phyloP scores from a whole-genome alignment of 2,329 filamentous ascomycete genomes.

The Paecilomyces variotii region DNA sequence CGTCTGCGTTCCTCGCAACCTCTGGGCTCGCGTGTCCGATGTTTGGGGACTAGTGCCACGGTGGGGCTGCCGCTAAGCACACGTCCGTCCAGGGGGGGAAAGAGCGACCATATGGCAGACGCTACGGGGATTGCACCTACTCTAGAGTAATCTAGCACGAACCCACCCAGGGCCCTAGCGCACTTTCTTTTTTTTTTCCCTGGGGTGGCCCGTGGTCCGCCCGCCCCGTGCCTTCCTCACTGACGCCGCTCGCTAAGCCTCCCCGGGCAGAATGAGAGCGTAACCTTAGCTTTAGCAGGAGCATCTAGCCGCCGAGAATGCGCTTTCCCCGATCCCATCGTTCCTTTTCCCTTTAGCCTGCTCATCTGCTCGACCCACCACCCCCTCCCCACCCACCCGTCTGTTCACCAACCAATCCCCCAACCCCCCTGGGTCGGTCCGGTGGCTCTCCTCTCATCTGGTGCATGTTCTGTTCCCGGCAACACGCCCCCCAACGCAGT shows the following conservation, averaged over 20 bases:
- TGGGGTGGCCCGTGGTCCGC: conserved; percentile 14
- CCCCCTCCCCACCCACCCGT: neutral
- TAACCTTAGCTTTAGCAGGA: neutral
- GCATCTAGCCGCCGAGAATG: neutral
- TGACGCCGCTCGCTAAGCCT: neutral
- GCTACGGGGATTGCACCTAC: neutral
- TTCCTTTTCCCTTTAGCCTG: neutral
- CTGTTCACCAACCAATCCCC: neutral
- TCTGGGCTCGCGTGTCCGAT: neutral
- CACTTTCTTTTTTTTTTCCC: neutral
- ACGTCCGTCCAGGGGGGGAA: neutral
- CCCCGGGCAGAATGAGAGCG: neutral
- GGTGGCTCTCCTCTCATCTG: neutral
- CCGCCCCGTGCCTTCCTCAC: conserved; percentile 2
- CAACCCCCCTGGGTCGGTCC: neutral
- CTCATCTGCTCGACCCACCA: no score
- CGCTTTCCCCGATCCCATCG: neutral
- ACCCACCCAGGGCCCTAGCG: conserved; percentile 8
- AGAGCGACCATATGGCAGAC: no score
- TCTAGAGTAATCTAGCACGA: conserved; percentile 18
- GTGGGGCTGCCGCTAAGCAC: neutral
- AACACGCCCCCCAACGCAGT: no score
- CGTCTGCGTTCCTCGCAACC: neutral
- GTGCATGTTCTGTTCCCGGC: conserved; percentile 1
- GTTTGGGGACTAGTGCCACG: neutral